phyloP scores from a whole-genome alignment of 2,329 filamentous ascomycete genomes.

The Xylaria sp. region DNA sequence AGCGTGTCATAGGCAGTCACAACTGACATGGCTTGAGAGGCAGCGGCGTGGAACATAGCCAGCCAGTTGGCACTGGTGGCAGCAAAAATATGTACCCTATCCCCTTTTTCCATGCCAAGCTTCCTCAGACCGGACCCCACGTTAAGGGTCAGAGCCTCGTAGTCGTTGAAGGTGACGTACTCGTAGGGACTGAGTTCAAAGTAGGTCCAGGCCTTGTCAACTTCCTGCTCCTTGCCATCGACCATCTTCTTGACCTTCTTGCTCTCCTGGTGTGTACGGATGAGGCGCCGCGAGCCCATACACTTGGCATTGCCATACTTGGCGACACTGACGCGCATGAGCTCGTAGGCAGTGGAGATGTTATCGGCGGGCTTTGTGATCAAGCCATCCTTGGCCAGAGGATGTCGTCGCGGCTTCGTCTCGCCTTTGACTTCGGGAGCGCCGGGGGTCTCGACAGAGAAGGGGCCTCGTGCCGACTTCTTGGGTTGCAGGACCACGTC shows the following conservation, averaged over 20 bases:
- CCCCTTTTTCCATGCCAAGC: constrained; percentile 74
- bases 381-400: constrained; percentile 70
- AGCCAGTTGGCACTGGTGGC: constrained; percentile 72
- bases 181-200: constrained; percentile 85
- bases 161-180: constrained; percentile 82
- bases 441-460: constrained; percentile 75
- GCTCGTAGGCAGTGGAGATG: constrained; percentile 79
- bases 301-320: constrained; percentile 74
- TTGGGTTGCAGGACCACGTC: constrained; percentile 54
- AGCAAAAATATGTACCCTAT: constrained; percentile 83
- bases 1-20: constrained; percentile 83
- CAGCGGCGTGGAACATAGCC: constrained; percentile 61
- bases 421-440: constrained; percentile 74
- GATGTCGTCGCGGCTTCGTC: constrained; percentile 78
- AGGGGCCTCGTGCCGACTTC: constrained; percentile 70
- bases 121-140: constrained; percentile 77
- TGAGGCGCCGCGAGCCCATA: constrained; percentile 76
- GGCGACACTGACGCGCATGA: constrained; percentile 74
- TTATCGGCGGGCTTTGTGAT: constrained; percentile 69
- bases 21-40: constrained; percentile 82
- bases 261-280: constrained; percentile 82
- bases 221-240: constrained; percentile 80
- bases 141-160: constrained; percentile 75
- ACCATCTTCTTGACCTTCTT: constrained; percentile 92
- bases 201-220: constrained; percentile 90